Percentiles rank a stretch among this genome's conserved stretches.
Evolutionary conservation across 805 yeast species (phyloP).

Genomic region (Saccharomycopsis lassenensis): DNA sequence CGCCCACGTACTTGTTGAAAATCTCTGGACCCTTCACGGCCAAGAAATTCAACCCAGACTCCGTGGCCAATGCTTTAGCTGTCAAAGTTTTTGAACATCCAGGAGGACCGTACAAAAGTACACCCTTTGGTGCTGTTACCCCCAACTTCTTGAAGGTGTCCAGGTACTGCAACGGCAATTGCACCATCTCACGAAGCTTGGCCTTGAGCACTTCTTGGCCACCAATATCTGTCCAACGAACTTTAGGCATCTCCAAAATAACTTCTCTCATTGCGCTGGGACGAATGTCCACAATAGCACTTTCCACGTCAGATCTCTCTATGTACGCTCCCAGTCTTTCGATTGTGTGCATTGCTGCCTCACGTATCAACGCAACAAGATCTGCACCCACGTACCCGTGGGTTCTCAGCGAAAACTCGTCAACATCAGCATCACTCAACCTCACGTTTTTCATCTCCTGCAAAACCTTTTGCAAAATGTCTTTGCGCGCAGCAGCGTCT

Average conservation of each 20-base stretch:
- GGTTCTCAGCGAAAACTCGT: conserved; percentile 58
- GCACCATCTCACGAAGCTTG: conserved; percentile 81
- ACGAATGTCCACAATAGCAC: conserved; percentile 66
- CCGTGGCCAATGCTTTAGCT: conserved; percentile 93
- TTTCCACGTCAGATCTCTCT: conserved; percentile 54
- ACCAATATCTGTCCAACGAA: conserved; percentile 89
- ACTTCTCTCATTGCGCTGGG: conserved; percentile 98
- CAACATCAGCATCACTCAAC: conserved; percentile 31
- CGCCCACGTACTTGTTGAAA: conserved; percentile 92
- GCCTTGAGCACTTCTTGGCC: conserved; percentile 81
- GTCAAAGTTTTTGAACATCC: conserved; percentile 95
- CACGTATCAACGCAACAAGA: conserved; percentile 75
- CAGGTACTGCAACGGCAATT: conserved; percentile 76
- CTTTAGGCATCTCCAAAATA: conserved; percentile 87
- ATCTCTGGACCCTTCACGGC: conserved; percentile 98
- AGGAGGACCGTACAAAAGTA: conserved; percentile 92
- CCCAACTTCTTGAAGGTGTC: conserved; percentile 71
- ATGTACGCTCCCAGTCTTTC: conserved; percentile 44
- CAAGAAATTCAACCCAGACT: conserved; percentile 83
- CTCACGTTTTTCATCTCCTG: conserved; percentile 32
- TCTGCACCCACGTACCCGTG: conserved; percentile 99
- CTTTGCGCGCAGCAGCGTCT: conserved; percentile 66
- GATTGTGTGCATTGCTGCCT: conserved; percentile 77
- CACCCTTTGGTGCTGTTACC: conserved; percentile 85
- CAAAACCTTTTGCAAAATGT: conserved; percentile 59